phyloP scores from a whole-genome alignment of 2,329 filamentous ascomycete species.

The Cytospora piceicola region DNA sequence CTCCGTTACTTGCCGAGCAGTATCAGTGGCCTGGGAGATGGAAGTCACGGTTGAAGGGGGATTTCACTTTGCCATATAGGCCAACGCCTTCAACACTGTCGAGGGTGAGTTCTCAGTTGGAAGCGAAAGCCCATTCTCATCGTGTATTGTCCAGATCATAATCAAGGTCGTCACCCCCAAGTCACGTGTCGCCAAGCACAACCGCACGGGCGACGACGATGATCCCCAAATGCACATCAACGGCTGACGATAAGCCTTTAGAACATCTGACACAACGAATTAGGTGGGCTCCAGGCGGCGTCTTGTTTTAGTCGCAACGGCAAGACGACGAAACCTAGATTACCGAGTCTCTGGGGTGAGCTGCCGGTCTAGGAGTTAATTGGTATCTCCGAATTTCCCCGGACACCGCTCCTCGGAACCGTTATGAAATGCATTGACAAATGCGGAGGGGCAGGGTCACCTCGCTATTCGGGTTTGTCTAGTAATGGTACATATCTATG shows the following conservation, averaged over 20 bases:
- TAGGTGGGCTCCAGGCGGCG: not conserved
- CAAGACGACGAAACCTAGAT: not conserved
- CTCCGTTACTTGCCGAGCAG: not conserved
- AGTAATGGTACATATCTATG: conserved; percentile 3
- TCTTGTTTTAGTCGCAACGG: conserved; percentile 13
- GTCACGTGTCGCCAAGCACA: not conserved
- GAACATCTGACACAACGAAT: not conserved
- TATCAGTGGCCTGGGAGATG: too few relatives aligned
- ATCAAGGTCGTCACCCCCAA: not conserved
- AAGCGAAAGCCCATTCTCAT: too few relatives aligned
- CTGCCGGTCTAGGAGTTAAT: conserved; percentile 13
- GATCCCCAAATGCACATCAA: not conserved
- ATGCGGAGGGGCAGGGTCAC: conserved; percentile 2
- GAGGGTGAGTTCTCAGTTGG: not conserved
- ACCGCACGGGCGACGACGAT: not conserved
- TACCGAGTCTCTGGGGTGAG: not conserved
- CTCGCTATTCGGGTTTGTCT: not conserved
- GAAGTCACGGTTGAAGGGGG: too few relatives aligned
- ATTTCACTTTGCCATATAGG: not conserved
- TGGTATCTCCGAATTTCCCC: conserved; percentile 6
- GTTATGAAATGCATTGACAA: conserved; percentile 29
- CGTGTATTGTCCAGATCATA: not conserved
- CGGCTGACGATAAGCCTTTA: not conserved
- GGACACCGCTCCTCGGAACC: conserved; percentile 19
- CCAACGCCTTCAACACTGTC: not conserved